A percentile compares a stretch with the other conserved stretches of the same genome.
phyloP scores from a whole-genome alignment of 371 early-diverging fungal species.

The Rhizopus delemar region DNA sequence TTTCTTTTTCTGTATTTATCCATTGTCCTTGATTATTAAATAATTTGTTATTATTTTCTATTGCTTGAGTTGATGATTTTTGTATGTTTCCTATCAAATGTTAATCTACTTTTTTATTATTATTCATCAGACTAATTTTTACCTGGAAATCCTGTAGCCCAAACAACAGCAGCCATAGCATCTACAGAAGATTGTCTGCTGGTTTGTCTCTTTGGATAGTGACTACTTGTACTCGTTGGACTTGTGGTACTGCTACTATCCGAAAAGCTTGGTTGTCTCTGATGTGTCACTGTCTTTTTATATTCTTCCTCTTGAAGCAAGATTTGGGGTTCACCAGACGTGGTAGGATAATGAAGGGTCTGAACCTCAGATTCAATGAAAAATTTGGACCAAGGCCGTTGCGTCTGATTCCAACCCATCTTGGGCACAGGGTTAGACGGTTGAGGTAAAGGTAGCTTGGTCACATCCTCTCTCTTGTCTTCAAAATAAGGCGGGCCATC shows the following conservation, averaged over 20 bases:
- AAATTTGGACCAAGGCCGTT: conserved; percentile 12
- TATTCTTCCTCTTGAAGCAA: background rate
- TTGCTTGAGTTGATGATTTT: too few species aligned
- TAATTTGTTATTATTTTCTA: too few species aligned
- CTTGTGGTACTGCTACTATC: conserved; percentile 6
- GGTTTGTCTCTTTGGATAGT: background rate
- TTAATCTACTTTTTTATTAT: too few species aligned
- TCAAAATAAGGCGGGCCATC: background rate
- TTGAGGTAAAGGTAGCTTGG: conserved; percentile 24
- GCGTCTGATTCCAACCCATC: background rate
- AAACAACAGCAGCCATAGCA: background rate
- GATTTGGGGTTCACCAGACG: background rate
- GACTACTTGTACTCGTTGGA: conserved; percentile 1
- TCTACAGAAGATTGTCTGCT: background rate
- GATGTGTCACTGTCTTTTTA: background rate
- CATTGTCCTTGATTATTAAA: too few species aligned
- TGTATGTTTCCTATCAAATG: too few species aligned
- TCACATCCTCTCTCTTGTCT: background rate
- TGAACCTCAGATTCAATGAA: conserved; percentile 25
- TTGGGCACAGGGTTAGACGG: conserved; percentile 16
- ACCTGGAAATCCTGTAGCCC: background rate
- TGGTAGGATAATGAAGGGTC: conserved; percentile 22
- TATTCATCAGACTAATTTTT: too few species aligned
- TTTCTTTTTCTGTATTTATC: too few species aligned
- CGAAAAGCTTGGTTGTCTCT: background rate